Percentiles rank a stretch among this genome's conserved stretches.
Conservation (phyloP, 495 filamentous ascomycete species). For the Penicillium herquei region DNA sequence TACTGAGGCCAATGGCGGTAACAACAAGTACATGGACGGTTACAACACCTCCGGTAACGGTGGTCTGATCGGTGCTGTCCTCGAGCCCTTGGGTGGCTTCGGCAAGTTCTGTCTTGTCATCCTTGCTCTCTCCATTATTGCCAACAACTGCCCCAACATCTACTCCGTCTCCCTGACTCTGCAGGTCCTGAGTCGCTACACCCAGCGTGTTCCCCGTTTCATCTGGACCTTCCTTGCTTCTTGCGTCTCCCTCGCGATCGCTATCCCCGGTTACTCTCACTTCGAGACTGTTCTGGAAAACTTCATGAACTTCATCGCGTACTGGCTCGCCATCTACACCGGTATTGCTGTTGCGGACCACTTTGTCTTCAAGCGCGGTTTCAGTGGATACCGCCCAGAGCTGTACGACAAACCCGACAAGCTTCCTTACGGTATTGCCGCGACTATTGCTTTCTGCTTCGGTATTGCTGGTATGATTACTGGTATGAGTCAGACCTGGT, state of each 20-base stretch:
- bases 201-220: conserved; percentile 71
- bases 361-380: conserved; percentile 70
- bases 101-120: conserved; percentile 82
- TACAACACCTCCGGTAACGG: conserved; percentile 65
- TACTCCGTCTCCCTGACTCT: conserved; percentile 78
- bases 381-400: conserved; percentile 59
- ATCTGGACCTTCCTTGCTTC: conserved; percentile 72
- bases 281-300: conserved; percentile 72
- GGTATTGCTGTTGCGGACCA: conserved; percentile 72
- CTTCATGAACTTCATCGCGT: conserved; percentile 78
- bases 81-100: conserved; percentile 68
- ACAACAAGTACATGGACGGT: conserved; percentile 57
- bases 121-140: conserved; percentile 74
- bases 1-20: conserved; percentile 45
- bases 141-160: conserved; percentile 87
- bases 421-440: conserved; percentile 72
- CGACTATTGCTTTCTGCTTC: conserved; percentile 62
- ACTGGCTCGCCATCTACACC: conserved; percentile 84
- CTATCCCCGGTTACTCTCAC: conserved; percentile 72
- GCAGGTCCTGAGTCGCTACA: conserved; percentile 64
- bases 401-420: conserved; percentile 57
- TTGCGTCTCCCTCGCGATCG: conserved; percentile 68
- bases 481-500: conserved; percentile 80
- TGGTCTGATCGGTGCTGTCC: conserved; percentile 66
- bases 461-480: conserved; percentile 71